Evolutionary conservation across 2,329 filamentous ascomycete species (phyloP).

Genomic region (Sporothrix mexicana): DNA sequence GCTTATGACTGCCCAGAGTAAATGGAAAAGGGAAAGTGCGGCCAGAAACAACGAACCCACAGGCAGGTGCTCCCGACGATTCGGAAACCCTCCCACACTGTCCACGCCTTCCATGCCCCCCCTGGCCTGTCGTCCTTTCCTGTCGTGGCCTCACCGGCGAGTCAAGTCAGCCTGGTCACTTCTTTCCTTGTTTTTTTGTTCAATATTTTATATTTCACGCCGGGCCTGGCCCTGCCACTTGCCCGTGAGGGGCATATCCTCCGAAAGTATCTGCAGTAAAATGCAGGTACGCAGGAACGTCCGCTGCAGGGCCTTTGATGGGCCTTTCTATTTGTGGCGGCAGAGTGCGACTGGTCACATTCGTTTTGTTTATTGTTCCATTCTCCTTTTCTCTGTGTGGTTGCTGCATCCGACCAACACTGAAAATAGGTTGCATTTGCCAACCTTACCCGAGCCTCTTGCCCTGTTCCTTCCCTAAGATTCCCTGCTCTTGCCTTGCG

Average conservation of each 20-base stretch:
- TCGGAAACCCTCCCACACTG: conserved; percentile 25
- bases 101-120: neutral
- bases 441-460: neutral
- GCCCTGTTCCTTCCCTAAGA: neutral
- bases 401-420: neutral
- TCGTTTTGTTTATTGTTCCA: conserved; percentile 14
- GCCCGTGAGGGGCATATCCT: conserved; percentile 15
- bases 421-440: neutral
- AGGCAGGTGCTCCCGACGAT: conserved; percentile 27
- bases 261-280: conserved; percentile 16
- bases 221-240: conserved; percentile 3
- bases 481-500: neutral
- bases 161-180: neutral
- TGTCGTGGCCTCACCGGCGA: neutral
- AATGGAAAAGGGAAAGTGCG: conserved; percentile 7
- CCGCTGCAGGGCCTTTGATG: neutral
- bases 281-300: conserved; percentile 25
- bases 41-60: neutral
- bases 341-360: conserved; percentile 21
- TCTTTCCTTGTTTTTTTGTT: conserved; percentile 8
- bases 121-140: neutral
- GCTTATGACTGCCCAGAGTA: neutral
- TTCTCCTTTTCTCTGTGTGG: neutral
- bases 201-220: neutral
- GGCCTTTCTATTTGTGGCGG: conserved; percentile 11